These are phyloP conservation scores for Exophiala bonariae DNA, from an alignment of 2,329 filamentous ascomycete species.

Conservation along the genomic window DNA sequence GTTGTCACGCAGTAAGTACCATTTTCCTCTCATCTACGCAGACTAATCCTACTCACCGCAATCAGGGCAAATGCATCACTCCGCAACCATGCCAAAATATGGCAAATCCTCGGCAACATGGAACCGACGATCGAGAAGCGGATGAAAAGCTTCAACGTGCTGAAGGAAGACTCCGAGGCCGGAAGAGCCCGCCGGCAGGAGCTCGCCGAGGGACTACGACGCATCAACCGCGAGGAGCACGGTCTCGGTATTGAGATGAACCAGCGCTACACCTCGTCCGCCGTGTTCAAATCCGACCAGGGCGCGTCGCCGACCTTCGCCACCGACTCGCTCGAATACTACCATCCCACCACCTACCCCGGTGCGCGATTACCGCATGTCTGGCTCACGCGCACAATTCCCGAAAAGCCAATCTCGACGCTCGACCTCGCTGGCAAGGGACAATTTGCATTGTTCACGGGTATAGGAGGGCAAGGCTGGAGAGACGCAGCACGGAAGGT, in stretches of 20 bases:
- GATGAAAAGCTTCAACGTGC: slow-evolving; percentile 38
- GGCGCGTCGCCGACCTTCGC: neutral
- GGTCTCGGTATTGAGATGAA: slow-evolving; percentile 61
- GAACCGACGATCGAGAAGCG: slow-evolving; percentile 40
- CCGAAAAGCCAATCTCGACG: slow-evolving; percentile 48
- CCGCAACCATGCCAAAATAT: slow-evolving; percentile 50
- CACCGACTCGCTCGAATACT: slow-evolving; percentile 30
- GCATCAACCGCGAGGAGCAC: slow-evolving; percentile 51
- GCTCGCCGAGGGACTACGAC: slow-evolving; percentile 42
- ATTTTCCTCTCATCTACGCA: too few species aligned
- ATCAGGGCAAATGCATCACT: slow-evolving; percentile 60
- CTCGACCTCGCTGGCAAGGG: slow-evolving; percentile 61
- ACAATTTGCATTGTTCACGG: slow-evolving; percentile 51
- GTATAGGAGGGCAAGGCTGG: slow-evolving; percentile 57
- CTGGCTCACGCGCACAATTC: slow-evolving; percentile 51
- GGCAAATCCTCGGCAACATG: slow-evolving; percentile 47
- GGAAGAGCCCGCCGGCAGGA: slow-evolving; percentile 41
- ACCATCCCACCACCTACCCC: slow-evolving; percentile 54
- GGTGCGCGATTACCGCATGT: slow-evolving; percentile 61
- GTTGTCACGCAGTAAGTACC: slow-evolving; percentile 46
- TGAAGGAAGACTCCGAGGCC: slow-evolving; percentile 37
- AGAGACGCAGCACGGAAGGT: slow-evolving; percentile 47
- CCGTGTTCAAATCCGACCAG: neutral
- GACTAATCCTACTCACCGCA: too few species aligned
- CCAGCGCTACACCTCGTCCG: slow-evolving; percentile 47